Evolutionary conservation across 192 early-diverging fungal genomes (phyloP).

Genomic region (Coemansia interrupta): DNA sequence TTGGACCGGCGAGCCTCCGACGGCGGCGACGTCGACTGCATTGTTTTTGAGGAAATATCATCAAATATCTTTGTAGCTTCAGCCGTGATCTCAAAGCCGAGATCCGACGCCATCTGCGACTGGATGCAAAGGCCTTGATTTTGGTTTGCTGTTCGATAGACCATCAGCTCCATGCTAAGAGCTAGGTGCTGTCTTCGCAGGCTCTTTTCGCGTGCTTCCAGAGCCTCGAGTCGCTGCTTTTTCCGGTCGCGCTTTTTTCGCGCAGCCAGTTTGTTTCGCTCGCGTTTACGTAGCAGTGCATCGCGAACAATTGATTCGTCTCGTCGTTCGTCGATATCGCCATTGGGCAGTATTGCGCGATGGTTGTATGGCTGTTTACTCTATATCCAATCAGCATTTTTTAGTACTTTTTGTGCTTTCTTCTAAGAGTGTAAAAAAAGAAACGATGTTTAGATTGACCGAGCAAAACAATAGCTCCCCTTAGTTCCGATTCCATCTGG

Average conservation of each 20-base stretch:
- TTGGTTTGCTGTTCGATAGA: slow-evolving; percentile 10
- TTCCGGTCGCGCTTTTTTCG: slow-evolving; percentile 43
- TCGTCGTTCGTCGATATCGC: neutral
- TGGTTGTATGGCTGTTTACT: neutral
- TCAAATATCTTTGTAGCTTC: neutral
- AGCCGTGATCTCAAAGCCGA: neutral
- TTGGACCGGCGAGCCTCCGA: too few species aligned
- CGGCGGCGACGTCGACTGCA: too few species aligned
- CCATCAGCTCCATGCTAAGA: slow-evolving; percentile 26
- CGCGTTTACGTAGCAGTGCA: slow-evolving; percentile 28
- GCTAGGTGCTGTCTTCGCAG: slow-evolving; percentile 19
- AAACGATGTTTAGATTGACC: neutral
- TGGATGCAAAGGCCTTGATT: neutral
- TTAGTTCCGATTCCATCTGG: neutral
- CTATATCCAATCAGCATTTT: neutral
- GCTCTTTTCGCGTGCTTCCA: slow-evolving; percentile 26
- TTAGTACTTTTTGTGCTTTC: neutral
- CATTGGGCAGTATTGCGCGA: slow-evolving; percentile 31
- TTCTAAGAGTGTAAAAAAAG: neutral
- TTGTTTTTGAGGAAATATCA: neutral
- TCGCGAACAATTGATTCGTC: slow-evolving; percentile 10
- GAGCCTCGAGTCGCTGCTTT: slow-evolving; percentile 33
- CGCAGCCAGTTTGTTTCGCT: slow-evolving; percentile 41
- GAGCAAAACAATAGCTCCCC: neutral
- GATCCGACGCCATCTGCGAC: neutral